Conservation (phyloP, 2,329 filamentous ascomycete genomes). For the Aspergillus terreus region DNA sequence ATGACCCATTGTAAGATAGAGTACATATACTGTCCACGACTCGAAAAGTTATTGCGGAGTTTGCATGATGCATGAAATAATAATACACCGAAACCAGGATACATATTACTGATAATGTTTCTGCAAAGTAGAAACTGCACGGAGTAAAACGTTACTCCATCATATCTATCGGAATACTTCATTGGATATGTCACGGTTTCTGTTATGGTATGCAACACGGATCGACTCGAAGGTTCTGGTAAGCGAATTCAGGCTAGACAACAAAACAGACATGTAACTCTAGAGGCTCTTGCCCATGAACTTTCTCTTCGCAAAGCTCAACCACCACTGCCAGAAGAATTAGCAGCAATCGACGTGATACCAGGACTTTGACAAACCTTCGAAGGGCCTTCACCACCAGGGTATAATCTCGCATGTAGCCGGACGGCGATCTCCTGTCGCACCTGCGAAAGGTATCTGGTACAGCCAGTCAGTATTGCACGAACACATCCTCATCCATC, state of each 20-base stretch:
- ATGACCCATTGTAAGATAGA: conserved; percentile 1
- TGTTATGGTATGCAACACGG: neutral
- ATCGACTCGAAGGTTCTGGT: conserved; percentile 11
- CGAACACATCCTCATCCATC: neutral
- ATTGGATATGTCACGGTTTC: no score
- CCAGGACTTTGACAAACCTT: conserved; percentile 43
- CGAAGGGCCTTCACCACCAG: conserved; percentile 65
- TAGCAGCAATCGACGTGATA: conserved; percentile 4
- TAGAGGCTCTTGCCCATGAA: conserved; percentile 96
- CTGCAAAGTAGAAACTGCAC: no score
- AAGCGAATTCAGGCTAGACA: conserved; percentile 13
- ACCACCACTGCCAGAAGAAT: conserved; percentile 76
- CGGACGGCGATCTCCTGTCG: conserved; percentile 83
- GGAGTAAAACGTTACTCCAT: no score
- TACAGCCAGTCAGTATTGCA: conserved; percentile 1
- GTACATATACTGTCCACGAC: neutral
- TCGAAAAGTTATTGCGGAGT: neutral
- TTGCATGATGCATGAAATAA: neutral
- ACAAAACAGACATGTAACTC: conserved; percentile 19
- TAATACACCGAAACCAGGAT: no score
- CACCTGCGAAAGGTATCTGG: conserved; percentile 70
- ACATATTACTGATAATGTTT: no score
- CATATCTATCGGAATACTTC: no score
- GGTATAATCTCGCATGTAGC: conserved; percentile 82
- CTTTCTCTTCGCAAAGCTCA: conserved; percentile 98